Evolutionary conservation across 176 grass and related monocot genomes (phyloP).

Genomic region (Stipa capillata): DNA sequence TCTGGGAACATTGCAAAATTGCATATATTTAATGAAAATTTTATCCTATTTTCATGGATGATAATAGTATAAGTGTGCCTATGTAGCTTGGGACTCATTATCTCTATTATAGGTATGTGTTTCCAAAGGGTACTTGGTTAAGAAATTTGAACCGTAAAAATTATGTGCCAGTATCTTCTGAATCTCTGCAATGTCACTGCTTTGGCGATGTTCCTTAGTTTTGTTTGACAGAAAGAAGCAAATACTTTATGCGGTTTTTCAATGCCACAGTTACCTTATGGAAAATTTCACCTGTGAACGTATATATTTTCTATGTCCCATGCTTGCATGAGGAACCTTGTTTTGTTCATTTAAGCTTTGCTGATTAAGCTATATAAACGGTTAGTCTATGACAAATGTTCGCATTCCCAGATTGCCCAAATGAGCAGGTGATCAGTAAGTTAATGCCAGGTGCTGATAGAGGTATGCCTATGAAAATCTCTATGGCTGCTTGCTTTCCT

Average conservation of each 20-base stretch:
- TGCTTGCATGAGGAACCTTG: not conserved
- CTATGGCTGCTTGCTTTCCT: not conserved
- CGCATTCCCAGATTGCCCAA: not conserved
- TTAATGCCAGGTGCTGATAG: not conserved
- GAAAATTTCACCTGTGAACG: not conserved
- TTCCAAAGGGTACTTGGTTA: not conserved
- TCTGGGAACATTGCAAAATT: constrained; percentile 18
- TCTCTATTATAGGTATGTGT: constrained; percentile 12
- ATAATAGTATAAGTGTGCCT: not conserved
- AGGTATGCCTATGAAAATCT: not conserved
- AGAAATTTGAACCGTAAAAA: not conserved
- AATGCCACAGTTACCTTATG: too few species aligned
- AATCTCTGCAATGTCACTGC: not conserved
- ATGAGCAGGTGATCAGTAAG: not conserved
- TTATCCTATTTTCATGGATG: constrained; percentile 5
- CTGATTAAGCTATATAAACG: not conserved
- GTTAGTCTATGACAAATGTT: not conserved
- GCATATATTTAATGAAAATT: constrained; percentile 14
- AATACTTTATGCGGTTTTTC: too few species aligned
- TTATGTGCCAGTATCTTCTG: too few species aligned
- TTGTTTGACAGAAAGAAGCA: not conserved
- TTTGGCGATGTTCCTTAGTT: not conserved
- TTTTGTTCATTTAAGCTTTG: not conserved
- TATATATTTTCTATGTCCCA: not conserved
- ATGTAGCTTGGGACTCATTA: not conserved